Evolutionary conservation across 345 rosid genomes (phyloP).

Genomic region (Eucalyptus marginata): DNA sequence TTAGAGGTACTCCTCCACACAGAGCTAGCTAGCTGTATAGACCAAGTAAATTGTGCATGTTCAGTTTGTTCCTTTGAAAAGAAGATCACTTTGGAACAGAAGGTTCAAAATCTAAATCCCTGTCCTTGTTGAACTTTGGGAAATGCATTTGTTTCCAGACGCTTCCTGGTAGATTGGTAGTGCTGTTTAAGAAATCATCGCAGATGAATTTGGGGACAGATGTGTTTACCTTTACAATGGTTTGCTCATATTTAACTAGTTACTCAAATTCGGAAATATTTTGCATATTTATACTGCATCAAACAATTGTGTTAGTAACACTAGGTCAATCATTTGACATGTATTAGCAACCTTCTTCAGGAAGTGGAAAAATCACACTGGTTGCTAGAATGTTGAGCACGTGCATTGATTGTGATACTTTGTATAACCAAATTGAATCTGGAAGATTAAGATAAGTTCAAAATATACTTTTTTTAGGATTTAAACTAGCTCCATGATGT

Average conservation of each 20-base stretch:
- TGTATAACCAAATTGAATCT: not conserved
- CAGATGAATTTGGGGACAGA: not conserved
- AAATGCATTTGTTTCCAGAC: not conserved
- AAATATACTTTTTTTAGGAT: not conserved
- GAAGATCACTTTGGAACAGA: not conserved
- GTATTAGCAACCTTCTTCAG: not conserved
- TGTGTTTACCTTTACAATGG: not conserved
- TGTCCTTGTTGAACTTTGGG: not conserved
- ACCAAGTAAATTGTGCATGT: not conserved
- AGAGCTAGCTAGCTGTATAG: not conserved
- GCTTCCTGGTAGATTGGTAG: not conserved
- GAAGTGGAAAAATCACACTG: not conserved
- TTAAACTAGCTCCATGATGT: not conserved
- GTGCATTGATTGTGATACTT: not conserved
- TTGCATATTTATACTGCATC: not conserved
- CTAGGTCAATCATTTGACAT: not conserved
- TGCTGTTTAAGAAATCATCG: not conserved
- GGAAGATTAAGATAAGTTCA: not conserved
- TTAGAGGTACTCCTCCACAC: slow-evolving; percentile 44
- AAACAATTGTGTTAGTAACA: not conserved
- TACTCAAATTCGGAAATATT: not conserved
- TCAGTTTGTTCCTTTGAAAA: not conserved
- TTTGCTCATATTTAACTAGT: not conserved
- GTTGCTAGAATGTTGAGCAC: not conserved
- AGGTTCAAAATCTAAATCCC: not conserved